A percentile compares a stretch with the other conserved stretches of the same genome.
phyloP scores from a whole-genome alignment of 139 green algal genomes.

The Chlorella vulgaris region DNA sequence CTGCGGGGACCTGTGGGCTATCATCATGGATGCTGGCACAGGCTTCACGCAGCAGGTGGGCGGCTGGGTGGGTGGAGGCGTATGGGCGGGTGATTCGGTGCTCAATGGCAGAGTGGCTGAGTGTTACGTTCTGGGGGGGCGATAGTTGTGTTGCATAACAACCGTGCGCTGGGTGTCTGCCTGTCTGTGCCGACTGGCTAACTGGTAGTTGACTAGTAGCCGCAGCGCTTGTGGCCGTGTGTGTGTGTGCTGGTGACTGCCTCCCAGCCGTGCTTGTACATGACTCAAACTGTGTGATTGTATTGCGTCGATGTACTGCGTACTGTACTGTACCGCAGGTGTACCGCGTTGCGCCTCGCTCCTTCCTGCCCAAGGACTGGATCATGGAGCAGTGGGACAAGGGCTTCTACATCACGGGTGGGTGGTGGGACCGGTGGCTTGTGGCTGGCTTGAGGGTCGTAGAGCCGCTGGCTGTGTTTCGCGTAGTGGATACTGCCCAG shows the following conservation, averaged over 20 bases:
- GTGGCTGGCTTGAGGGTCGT: background rate
- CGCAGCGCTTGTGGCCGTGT: background rate
- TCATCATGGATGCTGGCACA: constrained; percentile 95
- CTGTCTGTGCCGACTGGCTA: too few species aligned
- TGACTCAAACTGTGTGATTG: too few species aligned
- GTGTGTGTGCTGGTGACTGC: too few species aligned
- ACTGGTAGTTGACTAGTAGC: too few species aligned
- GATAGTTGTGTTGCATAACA: too few species aligned
- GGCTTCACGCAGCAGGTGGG: constrained; percentile 83
- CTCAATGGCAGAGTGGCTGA: background rate
- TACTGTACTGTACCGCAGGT: constrained; percentile 36
- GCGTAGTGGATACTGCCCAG: too few species aligned
- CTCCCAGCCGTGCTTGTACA: too few species aligned
- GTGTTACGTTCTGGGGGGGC: too few species aligned
- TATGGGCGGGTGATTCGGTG: background rate
- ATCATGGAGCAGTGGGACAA: constrained; percentile 89
- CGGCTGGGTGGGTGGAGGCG: background rate
- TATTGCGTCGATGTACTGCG: too few species aligned
- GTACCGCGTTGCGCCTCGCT: constrained; percentile 74
- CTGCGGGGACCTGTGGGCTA: constrained; percentile 90
- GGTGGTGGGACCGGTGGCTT: background rate
- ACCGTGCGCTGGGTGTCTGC: too few species aligned
- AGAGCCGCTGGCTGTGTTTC: background rate
- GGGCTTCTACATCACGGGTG: constrained; percentile 84
- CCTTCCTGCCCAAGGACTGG: constrained; percentile 75